Evolutionary conservation across 2,329 filamentous ascomycete genomes (phyloP).

Genomic region (Alternaria sp.): DNA sequence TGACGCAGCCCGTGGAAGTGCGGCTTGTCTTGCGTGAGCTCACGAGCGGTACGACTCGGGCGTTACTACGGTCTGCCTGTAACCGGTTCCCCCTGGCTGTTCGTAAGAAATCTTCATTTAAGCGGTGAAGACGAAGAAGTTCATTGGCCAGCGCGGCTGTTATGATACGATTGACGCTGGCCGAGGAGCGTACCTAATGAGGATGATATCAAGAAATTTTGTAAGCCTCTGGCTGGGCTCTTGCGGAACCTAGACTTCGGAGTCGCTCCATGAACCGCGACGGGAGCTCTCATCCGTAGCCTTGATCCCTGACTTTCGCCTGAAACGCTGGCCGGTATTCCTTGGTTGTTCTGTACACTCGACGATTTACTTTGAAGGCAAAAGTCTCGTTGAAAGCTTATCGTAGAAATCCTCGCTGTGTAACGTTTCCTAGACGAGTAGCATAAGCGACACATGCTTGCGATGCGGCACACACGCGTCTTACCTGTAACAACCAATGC

Average conservation of each 20-base stretch:
- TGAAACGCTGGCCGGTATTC: slow-evolving; percentile 6
- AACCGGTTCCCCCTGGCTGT: slow-evolving; percentile 28
- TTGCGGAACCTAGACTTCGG: slow-evolving; percentile 8
- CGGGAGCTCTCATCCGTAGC: slow-evolving; percentile 2
- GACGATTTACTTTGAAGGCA: slow-evolving; percentile 5
- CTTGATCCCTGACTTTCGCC: slow-evolving; percentile 2
- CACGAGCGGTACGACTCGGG: slow-evolving; percentile 34
- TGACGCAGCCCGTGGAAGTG: slow-evolving; percentile 31
- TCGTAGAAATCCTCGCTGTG: slow-evolving; percentile 29
- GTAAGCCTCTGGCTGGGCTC: slow-evolving; percentile 14
- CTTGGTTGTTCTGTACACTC: not conserved
- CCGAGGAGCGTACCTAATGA: slow-evolving; percentile 17
- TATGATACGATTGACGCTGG: slow-evolving; percentile 19
- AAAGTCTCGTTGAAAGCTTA: slow-evolving; percentile 30
- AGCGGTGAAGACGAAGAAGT: slow-evolving; percentile 38
- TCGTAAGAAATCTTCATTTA: slow-evolving; percentile 24
- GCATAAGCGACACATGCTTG: slow-evolving; percentile 26
- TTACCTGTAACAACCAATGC: slow-evolving; percentile 25
- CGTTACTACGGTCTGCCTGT: slow-evolving; percentile 33
- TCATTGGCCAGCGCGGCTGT: slow-evolving; percentile 34
- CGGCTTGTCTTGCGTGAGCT: slow-evolving; percentile 25
- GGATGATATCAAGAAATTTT: slow-evolving; percentile 18
- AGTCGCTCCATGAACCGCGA: slow-evolving; percentile 7
- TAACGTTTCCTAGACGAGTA: slow-evolving; percentile 27
- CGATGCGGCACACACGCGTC: slow-evolving; percentile 20